Base-by-base conservation (phyloP, 2,329 filamentous ascomycete species). In the Hypoxylon sp. region DNA sequence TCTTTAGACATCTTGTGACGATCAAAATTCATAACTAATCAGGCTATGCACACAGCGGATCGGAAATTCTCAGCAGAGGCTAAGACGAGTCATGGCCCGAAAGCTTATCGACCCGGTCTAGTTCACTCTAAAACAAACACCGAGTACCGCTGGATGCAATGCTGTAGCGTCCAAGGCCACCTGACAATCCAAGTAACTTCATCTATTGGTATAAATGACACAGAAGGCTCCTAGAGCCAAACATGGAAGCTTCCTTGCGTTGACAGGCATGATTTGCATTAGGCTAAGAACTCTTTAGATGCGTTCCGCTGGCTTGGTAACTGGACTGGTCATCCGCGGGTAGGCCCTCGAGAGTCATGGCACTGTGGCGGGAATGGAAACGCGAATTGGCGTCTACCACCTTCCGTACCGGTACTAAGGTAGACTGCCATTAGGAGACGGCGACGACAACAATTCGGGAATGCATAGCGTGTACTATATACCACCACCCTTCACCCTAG, bases 301-400 rank as follows among this genome's bases (percentile, higher is more conserved):
- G 57, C 61, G 61, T 70, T 55, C 68, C 68, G 58, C 60, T 46
- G 63, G 46, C 50, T 66, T 69, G 68, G 65, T 71, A 70, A 64
- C 46, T 50, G 48, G 59, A 61, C 46, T 53, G 50, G 13, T 40
- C 37, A 27, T 57, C 35, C 40, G 20, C 17, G 40, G n/a, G 30
- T 44, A 50, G 37, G 11, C 42, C 31, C 35, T 65, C 68, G n/a
- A n/a, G 70, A 70, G 70, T 72, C 68, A 72, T 68, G 64, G 42
- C 40, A 64, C 49, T 35, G 62, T 66, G 64, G 67, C 55, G 61
- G 69, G 66, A 62, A 57, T 55, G 55, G 49, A 63, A 61, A 46
- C 27, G 17, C 40, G 49, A 13, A 33, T 51, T 40, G n/a, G 40
- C 40, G 44, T 53, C 37, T 60, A 37, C 46, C 59, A 61, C 56